These are phyloP conservation scores for Torrubiella hemipterigena DNA, from an alignment of 2,329 filamentous ascomycete species.

Conservation along the genomic window DNA sequence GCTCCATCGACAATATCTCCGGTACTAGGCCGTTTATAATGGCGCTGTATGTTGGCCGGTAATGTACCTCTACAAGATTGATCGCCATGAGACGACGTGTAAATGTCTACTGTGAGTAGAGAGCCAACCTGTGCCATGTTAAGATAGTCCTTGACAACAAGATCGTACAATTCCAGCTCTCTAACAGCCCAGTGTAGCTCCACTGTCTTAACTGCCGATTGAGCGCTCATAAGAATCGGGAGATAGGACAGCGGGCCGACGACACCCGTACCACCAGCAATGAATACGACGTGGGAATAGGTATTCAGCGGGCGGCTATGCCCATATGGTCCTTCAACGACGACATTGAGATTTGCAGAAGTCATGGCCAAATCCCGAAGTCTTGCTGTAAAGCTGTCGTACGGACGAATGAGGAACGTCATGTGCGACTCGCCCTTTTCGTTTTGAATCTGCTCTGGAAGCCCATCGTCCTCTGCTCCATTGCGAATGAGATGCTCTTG, in stretches of 20 bases:
- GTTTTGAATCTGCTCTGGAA: too few species aligned
- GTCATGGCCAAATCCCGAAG: conserved; percentile 18
- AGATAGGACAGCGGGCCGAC: conserved; percentile 29
- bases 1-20: conserved; percentile 17
- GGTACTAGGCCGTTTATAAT: conserved; percentile 20
- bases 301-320: conserved; percentile 23
- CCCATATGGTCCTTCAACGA: conserved; percentile 34
- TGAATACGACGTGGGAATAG: conserved; percentile 27
- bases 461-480: conserved; percentile 1
- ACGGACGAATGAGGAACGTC: conserved; percentile 32
- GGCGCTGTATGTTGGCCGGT: conserved; percentile 9
- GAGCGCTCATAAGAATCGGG: conserved; percentile 11
- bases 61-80: conserved; percentile 6
- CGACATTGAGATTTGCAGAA: conserved; percentile 18
- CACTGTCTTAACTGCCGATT: conserved; percentile 11
- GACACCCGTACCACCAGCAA: conserved; percentile 33
- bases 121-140: conserved; percentile 13
- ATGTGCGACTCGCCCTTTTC: conserved; percentile 14
- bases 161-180: conserved; percentile 22
- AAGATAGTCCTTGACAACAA: conserved; percentile 22
- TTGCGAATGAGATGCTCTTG: conserved; percentile 4
- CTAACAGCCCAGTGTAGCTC: conserved; percentile 31
- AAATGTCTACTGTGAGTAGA: conserved; percentile 22
- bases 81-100: conserved; percentile 17
- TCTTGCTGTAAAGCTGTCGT: conserved; percentile 29